Evolutionary conservation across 2,329 filamentous ascomycete species (phyloP).

Genomic region (Fusarium protoensiforme): DNA sequence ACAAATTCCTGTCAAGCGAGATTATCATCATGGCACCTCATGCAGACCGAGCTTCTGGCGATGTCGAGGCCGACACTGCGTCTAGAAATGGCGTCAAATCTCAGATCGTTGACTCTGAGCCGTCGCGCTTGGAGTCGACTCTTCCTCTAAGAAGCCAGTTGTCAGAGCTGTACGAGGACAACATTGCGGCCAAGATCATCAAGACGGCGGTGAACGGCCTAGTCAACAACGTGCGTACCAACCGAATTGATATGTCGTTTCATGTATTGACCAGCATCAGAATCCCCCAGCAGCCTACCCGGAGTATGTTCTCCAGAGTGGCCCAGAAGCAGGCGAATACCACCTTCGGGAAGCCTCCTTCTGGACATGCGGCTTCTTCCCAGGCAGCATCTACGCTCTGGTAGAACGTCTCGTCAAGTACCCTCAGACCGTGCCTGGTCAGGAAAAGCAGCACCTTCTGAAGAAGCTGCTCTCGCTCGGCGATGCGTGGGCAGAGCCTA

Average conservation of each 20-base stretch:
- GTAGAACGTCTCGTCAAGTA: conserved; percentile 48
- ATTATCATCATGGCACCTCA: not conserved
- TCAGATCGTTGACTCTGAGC: not conserved
- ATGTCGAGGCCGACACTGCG: not conserved
- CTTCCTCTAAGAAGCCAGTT: not conserved
- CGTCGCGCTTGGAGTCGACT: not conserved
- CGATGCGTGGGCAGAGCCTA: conserved; percentile 48
- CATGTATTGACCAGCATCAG: conserved; percentile 1
- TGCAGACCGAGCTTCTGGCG: not conserved
- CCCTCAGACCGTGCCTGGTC: conserved; percentile 37
- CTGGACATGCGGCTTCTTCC: conserved; percentile 56
- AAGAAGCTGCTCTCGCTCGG: conserved; percentile 35
- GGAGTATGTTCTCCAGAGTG: conserved; percentile 36
- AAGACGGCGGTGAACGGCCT: conserved; percentile 20
- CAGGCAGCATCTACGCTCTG: conserved; percentile 49
- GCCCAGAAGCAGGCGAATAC: conserved; percentile 27
- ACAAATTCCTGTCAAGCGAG: not conserved
- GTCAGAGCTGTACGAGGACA: conserved; percentile 31
- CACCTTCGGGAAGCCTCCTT: conserved; percentile 36
- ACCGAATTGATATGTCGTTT: not conserved
- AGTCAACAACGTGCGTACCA: conserved; percentile 21
- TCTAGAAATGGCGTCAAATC: not conserved
- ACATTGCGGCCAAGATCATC: conserved; percentile 34
- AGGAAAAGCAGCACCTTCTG: conserved; percentile 34
- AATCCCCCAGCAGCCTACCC: conserved; percentile 33